Conservation (phyloP, 192 early-diverging fungal genomes). For the Cetraspora pellucida region DNA sequence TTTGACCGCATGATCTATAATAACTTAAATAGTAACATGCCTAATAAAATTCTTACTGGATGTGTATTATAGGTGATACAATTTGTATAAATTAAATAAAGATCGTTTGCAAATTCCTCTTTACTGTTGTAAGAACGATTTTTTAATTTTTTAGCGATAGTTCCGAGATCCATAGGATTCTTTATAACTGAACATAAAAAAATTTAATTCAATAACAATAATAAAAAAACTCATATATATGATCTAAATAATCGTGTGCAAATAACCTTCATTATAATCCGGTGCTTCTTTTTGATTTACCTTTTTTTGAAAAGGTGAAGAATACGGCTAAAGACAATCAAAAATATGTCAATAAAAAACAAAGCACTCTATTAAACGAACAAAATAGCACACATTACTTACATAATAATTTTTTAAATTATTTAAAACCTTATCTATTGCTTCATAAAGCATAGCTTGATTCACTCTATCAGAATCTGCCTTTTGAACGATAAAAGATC, state of each 20-base stretch:
- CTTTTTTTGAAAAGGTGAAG: slow-evolving; percentile 81
- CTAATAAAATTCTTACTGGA: slow-evolving; percentile 49
- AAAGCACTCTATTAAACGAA: neutral
- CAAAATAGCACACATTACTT: neutral
- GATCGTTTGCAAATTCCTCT: slow-evolving; percentile 82
- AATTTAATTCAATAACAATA: too few species aligned
- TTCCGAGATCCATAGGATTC: slow-evolving; percentile 93
- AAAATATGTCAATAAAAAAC: neutral
- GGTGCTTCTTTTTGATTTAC: slow-evolving; percentile 90
- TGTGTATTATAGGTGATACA: slow-evolving; percentile 90
- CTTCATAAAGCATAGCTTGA: slow-evolving; percentile 91
- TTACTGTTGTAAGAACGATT: slow-evolving; percentile 82
- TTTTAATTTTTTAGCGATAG: slow-evolving; percentile 88
- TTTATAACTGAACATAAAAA: slow-evolving; percentile 70
- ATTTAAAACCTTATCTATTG: slow-evolving; percentile 79
- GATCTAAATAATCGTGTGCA: too few species aligned
- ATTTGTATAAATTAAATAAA: slow-evolving; percentile 90
- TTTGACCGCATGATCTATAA: neutral
- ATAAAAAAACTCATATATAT: too few species aligned
- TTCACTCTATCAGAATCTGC: slow-evolving; percentile 82
- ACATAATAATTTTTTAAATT: slow-evolving; percentile 80
- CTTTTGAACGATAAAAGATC: slow-evolving; percentile 32
- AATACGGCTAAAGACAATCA: slow-evolving; percentile 63
- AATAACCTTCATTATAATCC: slow-evolving; percentile 79
- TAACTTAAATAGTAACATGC: neutral